Percentiles rank a stretch among this genome's conserved stretches.
phyloP scores from a whole-genome alignment of 164 flowering plant species.

The Euptelea pleiosperma region DNA sequence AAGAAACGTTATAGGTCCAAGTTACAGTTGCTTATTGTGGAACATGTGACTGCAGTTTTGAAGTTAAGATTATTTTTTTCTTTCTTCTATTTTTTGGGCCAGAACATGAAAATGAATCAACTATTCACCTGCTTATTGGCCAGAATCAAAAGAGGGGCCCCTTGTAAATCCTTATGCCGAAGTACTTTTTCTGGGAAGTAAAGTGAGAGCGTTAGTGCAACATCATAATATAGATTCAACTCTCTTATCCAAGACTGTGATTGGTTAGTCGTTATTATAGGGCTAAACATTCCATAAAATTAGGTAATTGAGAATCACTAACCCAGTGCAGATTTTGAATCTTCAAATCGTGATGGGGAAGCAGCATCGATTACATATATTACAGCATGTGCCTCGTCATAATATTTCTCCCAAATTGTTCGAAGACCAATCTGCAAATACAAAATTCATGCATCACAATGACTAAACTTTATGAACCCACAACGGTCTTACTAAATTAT shows the following conservation, averaged over 20 bases:
- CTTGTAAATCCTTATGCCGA: slow-evolving; percentile 84
- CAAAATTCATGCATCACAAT: slow-evolving; percentile 9
- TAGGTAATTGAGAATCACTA: slow-evolving; percentile 16
- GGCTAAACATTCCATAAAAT: neutral
- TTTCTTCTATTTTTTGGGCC: too few relatives aligned
- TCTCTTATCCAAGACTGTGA: neutral
- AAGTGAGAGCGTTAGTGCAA: slow-evolving; percentile 11
- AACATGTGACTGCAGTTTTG: too few relatives aligned
- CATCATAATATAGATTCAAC: neutral
- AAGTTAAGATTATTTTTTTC: too few relatives aligned
- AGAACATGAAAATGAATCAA: slow-evolving; percentile 7
- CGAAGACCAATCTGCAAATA: slow-evolving; percentile 80
- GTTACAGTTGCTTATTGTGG: too few relatives aligned
- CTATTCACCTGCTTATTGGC: slow-evolving; percentile 89
- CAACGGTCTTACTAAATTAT: too few relatives aligned
- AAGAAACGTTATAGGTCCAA: too few relatives aligned
- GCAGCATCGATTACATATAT: slow-evolving; percentile 91
- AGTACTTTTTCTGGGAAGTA: slow-evolving; percentile 72
- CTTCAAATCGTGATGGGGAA: slow-evolving; percentile 90
- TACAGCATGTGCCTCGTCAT: slow-evolving; percentile 98
- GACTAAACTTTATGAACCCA: slow-evolving; percentile 1
- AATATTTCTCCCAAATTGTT: slow-evolving; percentile 98
- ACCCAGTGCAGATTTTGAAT: slow-evolving; percentile 96
- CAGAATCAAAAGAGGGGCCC: slow-evolving; percentile 88
- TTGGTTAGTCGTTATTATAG: neutral